phyloP scores from a whole-genome alignment of 257 asterid genomes.

The Solanum chiquidenum region DNA sequence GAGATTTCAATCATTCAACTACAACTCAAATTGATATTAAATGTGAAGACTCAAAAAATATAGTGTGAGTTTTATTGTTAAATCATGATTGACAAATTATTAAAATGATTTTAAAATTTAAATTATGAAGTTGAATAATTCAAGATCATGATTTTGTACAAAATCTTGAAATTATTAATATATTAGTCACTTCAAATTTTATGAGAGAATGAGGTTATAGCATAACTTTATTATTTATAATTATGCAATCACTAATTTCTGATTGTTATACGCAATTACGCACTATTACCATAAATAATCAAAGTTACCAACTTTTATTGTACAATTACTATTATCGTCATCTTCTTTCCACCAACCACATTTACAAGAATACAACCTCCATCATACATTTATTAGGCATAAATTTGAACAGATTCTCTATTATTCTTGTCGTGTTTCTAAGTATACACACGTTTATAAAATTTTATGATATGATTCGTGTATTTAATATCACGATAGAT shows the following conservation, averaged over 20 bases:
- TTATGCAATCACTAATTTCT: neutral
- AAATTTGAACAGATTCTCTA: too few relatives aligned
- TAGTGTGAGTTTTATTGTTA: neutral
- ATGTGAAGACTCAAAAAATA: neutral
- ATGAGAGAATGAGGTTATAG: neutral
- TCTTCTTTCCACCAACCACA: neutral
- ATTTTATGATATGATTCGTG: too few relatives aligned
- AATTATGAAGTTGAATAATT: neutral
- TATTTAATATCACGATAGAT: too few relatives aligned
- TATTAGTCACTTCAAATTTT: neutral
- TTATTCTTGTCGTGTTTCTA: too few relatives aligned
- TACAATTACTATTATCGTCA: too few relatives aligned
- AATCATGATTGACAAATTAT: neutral
- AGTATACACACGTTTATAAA: neutral
- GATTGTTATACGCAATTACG: neutral
- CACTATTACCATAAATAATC: too few relatives aligned
- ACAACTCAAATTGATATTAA: neutral
- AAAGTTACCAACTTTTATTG: neutral
- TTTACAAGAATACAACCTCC: neutral
- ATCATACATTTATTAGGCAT: neutral
- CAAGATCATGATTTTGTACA: neutral
- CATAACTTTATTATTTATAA: neutral
- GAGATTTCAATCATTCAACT: fast-evolving
- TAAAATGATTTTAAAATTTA: neutral
- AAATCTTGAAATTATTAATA: neutral